Base-by-base conservation (phyloP, 371 early-diverging fungal species). In the Apophysomyces sp. region DNA sequence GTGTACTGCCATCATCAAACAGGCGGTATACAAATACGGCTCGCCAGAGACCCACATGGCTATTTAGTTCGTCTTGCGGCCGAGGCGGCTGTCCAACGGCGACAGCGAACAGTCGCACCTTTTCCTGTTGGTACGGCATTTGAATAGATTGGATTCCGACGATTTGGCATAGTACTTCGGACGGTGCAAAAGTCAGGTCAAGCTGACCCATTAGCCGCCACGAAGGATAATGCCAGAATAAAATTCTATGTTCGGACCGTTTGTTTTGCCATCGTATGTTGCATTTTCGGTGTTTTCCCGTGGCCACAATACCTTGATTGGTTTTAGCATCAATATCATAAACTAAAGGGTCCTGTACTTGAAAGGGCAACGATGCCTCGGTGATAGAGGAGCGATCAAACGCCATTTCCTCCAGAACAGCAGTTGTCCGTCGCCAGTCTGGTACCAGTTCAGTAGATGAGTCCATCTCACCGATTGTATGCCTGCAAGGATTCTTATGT, bases 171-270 rank as follows among this genome's bases (percentile, higher is more conserved):
- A 62, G 60, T 12, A 67, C 31, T 16, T 57, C 59, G 18, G 61
- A 55, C 9, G 70, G 73, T 21, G 51, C 52, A 29, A 73, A 57
- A 8, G 60, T 64, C n/a, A 73, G 40, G 31, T 73, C 70, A 55
- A 73, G 70, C 1, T 55, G 52, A n/a, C 70, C 36, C 9, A 64
- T 69, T 2, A 67, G 40, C 16, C 61, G 61, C 73, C 73, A 73
- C 16, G 67, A 69, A 2, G 73, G 73, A 21, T 73, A 73, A 18
- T 63, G 65, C 73, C 73, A 73, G n/a, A 73, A 73, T 12, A 73
- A 52, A 0, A 73, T 69, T n/a, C 65, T 66, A 36, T 73, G 73
- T 12, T 73, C 70, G 16, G 73, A 73, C 3, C 58, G 56, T 32
- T 57, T 61, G 31, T 34, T 51, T 32, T 59, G 59, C 39, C 51